These are phyloP conservation scores for Cutaneotrichosporon sp. DNA, from an alignment of 1,284 basidiomycete species.

Conservation along the genomic window DNA sequence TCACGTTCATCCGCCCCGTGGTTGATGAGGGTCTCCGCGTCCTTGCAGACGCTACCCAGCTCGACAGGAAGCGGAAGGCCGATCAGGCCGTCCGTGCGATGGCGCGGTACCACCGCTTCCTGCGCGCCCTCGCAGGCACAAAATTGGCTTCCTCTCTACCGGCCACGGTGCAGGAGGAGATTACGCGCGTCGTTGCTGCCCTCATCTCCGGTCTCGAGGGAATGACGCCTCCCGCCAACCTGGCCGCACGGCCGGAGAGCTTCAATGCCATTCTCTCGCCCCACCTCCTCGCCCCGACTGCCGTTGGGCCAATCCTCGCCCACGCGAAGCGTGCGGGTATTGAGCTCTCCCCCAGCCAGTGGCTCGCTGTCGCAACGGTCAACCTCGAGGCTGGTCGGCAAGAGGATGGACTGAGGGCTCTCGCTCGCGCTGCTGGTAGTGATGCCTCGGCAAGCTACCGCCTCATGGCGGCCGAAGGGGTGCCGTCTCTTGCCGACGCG, in stretches of 20 bases:
- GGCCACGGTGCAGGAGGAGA: background rate
- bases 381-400: background rate
- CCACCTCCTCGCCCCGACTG: background rate
- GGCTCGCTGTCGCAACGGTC: conserved; percentile 1
- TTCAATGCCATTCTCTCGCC: conserved; percentile 10
- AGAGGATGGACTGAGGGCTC: background rate
- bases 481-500: conserved; percentile 7
- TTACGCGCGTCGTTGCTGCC: background rate
- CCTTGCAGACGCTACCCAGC: background rate
- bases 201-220: background rate
- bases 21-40: background rate
- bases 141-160: background rate
- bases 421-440: background rate
- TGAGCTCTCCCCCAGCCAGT: conserved; percentile 5
- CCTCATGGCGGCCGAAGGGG: conserved; percentile 9
- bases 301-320: background rate
- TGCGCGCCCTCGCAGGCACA: background rate
- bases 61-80: background rate
- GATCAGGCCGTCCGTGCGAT: background rate
- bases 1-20: conserved; percentile 1
- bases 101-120: conserved; percentile 7
- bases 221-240: background rate
- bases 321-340: background rate
- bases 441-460: background rate
- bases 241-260: background rate